Base-by-base conservation (phyloP, 306 rosid species). In the Vigna unguiculata region DNA sequence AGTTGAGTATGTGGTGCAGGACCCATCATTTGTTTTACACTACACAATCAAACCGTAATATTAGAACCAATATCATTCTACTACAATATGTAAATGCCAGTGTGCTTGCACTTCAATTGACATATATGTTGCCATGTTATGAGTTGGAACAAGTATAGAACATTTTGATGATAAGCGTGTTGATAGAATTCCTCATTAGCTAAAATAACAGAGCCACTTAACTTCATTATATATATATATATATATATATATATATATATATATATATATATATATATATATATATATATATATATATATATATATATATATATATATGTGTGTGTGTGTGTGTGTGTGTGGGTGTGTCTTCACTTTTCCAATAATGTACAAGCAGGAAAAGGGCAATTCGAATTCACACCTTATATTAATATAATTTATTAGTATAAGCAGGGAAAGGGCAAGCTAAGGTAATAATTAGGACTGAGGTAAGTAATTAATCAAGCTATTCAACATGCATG, bases 1-100 rank as follows among this genome's bases (percentile, higher is more conserved):
- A 95, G 89, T 77, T 95, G 98, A 9, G 92, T 89, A 66, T 95
- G 98, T 7, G 98, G 98, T 51, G 97, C 97, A 20, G 88, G 88
- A 24, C 89, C 98, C 87, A 72, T 78, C 98, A 95, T 85, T 55
- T 28, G 84, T 83, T 95, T 95, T 45, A 82, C 49, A 19, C 96
- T 92, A 86, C 87, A 88, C 77, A 85, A 34, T 48, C 40, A 69
- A 62, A 74, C 64, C 49, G 4, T 14, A 51, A 34, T 38, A 70
- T 81, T 32, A 81, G 78, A 74, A 73, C 46, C 66, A 69, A 47
- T n/a, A 55, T 45, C 69, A 63, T 54, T 2, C n/a, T 59, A 32
- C 12, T 8, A 48, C 54, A 34, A 63, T 7, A 57, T 9, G 36
- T 19, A 61, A 30, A 15, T 58, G 17, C 5, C 19, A 62, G 5